phyloP scores from a whole-genome alignment of 192 early-diverging fungal genomes.

The Coemansia reversa region DNA sequence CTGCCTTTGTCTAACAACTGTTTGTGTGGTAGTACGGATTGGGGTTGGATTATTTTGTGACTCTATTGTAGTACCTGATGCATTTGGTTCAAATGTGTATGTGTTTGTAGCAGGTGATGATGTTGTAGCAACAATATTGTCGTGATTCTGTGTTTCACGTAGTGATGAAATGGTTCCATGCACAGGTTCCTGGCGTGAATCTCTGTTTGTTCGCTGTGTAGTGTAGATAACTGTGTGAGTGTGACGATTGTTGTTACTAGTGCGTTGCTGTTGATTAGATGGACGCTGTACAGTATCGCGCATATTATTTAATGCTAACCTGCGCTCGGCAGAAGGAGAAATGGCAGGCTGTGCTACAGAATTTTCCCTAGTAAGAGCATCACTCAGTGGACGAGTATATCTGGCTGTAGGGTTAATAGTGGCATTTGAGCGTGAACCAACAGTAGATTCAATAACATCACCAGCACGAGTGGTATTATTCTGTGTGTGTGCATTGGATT shows the following conservation, averaged over 20 bases:
- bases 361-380: not conserved
- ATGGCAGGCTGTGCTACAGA: not conserved
- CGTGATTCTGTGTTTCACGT: not conserved
- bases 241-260: not conserved
- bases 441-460: not conserved
- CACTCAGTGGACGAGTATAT: not conserved
- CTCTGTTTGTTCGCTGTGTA: not conserved
- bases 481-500: not conserved
- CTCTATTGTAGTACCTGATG: not conserved
- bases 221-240: not conserved
- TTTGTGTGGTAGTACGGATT: conserved; percentile 22
- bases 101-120: not conserved
- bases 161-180: not conserved
- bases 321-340: not conserved
- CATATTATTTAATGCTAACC: not conserved
- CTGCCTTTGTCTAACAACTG: not conserved
- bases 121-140: not conserved
- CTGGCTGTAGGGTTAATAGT: not conserved
- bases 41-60: conserved; percentile 5
- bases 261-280: not conserved
- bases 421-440: not conserved
- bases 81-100: not conserved
- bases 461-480: not conserved
- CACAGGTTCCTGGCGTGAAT: conserved; percentile 18
- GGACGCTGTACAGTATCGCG: not conserved